Evolutionary conservation across 805 yeast species (phyloP), one percentile per base, ranked within the genome.

Genomic region (Priceomyces fermenticarens): DNA sequence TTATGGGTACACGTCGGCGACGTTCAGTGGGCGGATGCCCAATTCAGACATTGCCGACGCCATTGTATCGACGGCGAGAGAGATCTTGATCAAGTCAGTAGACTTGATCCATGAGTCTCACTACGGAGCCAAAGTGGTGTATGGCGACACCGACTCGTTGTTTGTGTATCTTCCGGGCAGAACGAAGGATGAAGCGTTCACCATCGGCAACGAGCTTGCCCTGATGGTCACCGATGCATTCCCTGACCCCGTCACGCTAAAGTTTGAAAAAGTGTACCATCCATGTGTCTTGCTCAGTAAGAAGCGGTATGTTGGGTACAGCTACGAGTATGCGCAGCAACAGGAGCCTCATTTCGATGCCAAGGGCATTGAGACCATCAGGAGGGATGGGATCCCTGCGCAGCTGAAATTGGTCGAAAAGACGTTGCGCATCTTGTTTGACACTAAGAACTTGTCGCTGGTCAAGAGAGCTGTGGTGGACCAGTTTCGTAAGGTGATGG

Each of bases 1-100:
- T 0, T 93, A 93, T 64, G 99, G 99, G 0, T 93, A 93, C 56
- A 76, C 97, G 0, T 85, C 97, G 0, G 99, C 99, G 0, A 80
- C 96, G 0, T 93, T 85, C 55, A 88, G 96, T 7, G 99, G 99
- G 0, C 69, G 99, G 47, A 93, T 93, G 99, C 98, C 99, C 0
- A 87, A 93, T 52, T 81, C 96, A 0, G 98, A 90, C 57, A 74
- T 93, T 25, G 96, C 99, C 0, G 99, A 93, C 63, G 85, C 95
- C 10, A 88, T 93, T 57, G 99, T 93, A 1, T 80, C 89, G 15
- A 81, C 93, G 0, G 99, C 93, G 0, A 69, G 98, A 40, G 97
- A 91, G 60, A 84, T 88, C 0, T 64, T 93, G 37, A 81, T 81
- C 39, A 72, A 73, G 38, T 84, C 97, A 0, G 81, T 88, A 20